Evolutionary conservation across 306 rosid species (phyloP).

Genomic region (Hylodesmum podocarpum): DNA sequence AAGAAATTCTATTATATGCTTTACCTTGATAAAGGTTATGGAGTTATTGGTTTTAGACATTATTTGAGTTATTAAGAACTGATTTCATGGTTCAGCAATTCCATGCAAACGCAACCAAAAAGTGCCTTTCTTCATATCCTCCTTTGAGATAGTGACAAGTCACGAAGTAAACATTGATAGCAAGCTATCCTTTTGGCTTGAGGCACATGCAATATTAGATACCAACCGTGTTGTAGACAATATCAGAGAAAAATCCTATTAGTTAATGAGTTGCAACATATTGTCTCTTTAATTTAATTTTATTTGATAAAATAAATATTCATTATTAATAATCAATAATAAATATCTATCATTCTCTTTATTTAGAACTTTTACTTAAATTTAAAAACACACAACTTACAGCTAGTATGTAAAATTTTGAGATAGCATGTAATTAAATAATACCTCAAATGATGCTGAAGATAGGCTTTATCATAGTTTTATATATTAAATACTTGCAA

Average conservation of each 20-base stretch:
- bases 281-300: background rate
- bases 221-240: conserved; percentile 1
- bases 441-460: background rate
- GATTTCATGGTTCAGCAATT: background rate
- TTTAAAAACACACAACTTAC: background rate
- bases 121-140: conserved; percentile 36
- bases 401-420: background rate
- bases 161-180: background rate
- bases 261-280: background rate
- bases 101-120: background rate
- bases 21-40: conserved; percentile 2
- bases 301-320: background rate
- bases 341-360: background rate
- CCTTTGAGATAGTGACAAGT: conserved; percentile 4
- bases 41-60: conserved; percentile 8
- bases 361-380: background rate
- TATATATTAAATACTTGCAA: background rate
- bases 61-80: background rate
- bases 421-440: background rate
- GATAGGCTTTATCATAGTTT: background rate
- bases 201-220: background rate
- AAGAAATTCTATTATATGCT: conserved; percentile 36
- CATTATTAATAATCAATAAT: background rate
- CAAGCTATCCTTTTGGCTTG: background rate
- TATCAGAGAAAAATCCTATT: background rate